Conservation (phyloP, 257 asterid species). For the Catharanthus roseus region DNA sequence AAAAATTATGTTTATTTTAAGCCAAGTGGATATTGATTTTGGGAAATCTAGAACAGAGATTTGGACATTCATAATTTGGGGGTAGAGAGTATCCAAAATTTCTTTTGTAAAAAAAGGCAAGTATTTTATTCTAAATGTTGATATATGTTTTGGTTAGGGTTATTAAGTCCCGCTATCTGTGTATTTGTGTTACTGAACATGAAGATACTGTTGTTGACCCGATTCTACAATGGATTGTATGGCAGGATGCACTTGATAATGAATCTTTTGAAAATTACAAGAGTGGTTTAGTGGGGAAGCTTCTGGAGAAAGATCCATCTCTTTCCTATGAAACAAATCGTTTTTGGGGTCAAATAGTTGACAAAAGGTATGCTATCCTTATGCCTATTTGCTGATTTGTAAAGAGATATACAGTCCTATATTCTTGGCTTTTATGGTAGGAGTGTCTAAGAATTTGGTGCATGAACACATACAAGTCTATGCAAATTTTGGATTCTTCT, state of each 20-base stretch:
- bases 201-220: conserved; percentile 6
- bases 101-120: neutral
- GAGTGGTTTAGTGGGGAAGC: conserved; percentile 72
- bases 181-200: neutral
- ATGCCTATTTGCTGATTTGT: neutral
- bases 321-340: conserved; percentile 79
- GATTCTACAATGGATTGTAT: conserved; percentile 17
- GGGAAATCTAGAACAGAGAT: neutral
- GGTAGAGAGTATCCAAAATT: neutral
- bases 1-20: neutral
- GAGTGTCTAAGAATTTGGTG: neutral
- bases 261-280: conserved; percentile 76
- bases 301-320: conserved; percentile 96
- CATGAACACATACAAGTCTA: neutral
- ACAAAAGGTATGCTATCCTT: conserved; percentile 56
- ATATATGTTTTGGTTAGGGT: neutral
- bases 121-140: neutral
- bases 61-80: neutral
- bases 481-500: neutral
- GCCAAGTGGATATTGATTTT: neutral
- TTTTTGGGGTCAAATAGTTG: conserved; percentile 85
- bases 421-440: neutral
- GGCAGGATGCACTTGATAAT: conserved; percentile 65
- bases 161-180: neutral
- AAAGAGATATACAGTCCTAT: neutral